Conservation (phyloP, 306 rosid genomes). For the Benincasa hispida region DNA sequence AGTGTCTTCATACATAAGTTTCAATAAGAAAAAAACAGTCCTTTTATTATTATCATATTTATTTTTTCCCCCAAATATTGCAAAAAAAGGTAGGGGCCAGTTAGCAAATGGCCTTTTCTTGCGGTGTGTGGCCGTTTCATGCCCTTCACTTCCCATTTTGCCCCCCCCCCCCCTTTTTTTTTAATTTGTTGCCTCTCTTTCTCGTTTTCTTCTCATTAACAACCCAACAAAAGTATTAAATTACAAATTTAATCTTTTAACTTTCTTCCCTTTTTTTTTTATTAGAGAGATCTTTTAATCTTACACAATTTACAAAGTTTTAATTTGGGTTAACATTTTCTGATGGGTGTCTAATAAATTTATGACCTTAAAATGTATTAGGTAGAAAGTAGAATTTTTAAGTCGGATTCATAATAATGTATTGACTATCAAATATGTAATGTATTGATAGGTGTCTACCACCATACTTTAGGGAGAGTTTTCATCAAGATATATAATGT, state of each 20-base stretch:
- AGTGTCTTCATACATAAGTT: background rate
- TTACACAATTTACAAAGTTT: background rate
- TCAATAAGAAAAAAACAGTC: background rate
- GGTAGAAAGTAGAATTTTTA: no score
- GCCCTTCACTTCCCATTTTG: background rate
- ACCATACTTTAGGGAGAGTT: no score
- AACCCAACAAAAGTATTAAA: background rate
- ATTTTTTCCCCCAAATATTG: background rate
- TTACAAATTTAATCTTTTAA: background rate
- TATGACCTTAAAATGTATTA: no score
- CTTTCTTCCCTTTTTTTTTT: no score
- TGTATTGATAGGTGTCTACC: no score
- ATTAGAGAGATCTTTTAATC: background rate
- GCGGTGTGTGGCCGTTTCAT: background rate
- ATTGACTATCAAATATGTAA: no score
- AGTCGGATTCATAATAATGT: no score
- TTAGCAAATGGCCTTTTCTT: slow-evolving; percentile 1
- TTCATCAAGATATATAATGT: no score
- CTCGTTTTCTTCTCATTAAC: background rate
- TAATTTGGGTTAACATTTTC: background rate
- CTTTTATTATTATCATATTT: background rate
- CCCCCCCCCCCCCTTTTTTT: background rate
- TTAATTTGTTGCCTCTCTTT: background rate
- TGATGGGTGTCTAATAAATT: no score
- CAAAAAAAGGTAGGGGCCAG: background rate